Evolutionary conservation across 306 rosid genomes (phyloP).

Genomic region (Glycine tomentella): DNA sequence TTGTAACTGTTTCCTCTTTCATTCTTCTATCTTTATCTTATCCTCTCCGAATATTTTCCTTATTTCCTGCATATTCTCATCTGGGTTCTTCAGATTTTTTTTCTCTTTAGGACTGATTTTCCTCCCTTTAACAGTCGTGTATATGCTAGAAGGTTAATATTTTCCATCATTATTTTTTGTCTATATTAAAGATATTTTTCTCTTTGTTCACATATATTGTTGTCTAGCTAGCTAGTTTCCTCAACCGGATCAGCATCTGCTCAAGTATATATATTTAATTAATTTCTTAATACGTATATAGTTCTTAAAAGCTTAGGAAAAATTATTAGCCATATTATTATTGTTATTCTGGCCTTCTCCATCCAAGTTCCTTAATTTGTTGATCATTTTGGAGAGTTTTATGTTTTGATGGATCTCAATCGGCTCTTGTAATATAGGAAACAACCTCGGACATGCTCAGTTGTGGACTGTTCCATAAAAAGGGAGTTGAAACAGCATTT

Average conservation of each 20-base stretch:
- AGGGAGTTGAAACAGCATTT: slow-evolving; percentile 14
- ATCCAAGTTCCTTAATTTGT: slow-evolving; percentile 17
- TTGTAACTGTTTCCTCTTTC: neutral
- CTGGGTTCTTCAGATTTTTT: too few species aligned
- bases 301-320: neutral
- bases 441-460: too few species aligned
- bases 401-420: slow-evolving; percentile 28
- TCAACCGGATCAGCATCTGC: slow-evolving; percentile 41
- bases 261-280: neutral
- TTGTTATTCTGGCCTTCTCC: slow-evolving; percentile 20
- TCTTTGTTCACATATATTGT: neutral
- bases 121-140: too few species aligned
- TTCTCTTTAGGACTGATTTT: too few species aligned
- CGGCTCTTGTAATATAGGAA: neutral
- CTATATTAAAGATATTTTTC: slow-evolving; percentile 17
- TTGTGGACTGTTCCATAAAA: slow-evolving; percentile 26
- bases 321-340: slow-evolving; percentile 33
- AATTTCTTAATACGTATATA: slow-evolving; percentile 15
- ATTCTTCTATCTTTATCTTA: too few species aligned
- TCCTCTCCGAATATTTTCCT: too few species aligned
- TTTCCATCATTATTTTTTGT: neutral
- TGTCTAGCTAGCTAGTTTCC: slow-evolving; percentile 24
- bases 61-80: too few species aligned
- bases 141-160: too few species aligned
- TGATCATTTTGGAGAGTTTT: slow-evolving; percentile 28